Conservation (phyloP, 139 green algal species). For the Tetratostichococcus sp. region DNA sequence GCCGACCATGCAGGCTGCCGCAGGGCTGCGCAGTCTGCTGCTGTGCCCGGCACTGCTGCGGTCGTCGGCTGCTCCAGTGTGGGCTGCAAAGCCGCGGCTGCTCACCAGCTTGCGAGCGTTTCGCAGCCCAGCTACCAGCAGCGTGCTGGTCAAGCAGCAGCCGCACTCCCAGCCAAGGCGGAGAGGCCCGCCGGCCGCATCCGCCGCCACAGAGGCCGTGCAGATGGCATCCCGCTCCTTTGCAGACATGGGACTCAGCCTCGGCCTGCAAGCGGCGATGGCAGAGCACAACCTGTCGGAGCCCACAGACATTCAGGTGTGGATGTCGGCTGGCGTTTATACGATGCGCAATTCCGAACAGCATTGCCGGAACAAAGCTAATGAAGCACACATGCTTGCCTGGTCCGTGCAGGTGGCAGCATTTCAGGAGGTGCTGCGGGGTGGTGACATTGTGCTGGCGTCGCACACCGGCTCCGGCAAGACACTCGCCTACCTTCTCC, state of each 20-base stretch:
- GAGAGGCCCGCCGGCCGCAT: neutral
- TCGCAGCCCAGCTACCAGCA: neutral
- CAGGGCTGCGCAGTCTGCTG: neutral
- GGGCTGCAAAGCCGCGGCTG: neutral
- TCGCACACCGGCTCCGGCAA: slow-evolving; percentile 95
- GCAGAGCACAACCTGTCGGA: slow-evolving; percentile 45
- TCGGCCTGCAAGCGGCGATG: slow-evolving; percentile 47
- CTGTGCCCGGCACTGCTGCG: neutral
- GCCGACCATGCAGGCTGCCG: neutral
- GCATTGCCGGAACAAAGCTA: too few species aligned
- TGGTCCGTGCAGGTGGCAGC: slow-evolving; percentile 50
- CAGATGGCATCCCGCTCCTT: slow-evolving; percentile 22
- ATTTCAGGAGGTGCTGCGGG: slow-evolving; percentile 63
- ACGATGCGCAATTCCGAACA: slow-evolving; percentile 4
- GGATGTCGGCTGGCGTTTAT: neutral
- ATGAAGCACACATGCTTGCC: too few species aligned
- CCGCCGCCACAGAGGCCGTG: neutral
- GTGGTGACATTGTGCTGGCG: slow-evolving; percentile 69
- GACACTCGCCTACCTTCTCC: slow-evolving; percentile 94
- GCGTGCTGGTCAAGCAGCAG: neutral
- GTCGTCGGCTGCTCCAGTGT: neutral
- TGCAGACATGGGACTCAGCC: slow-evolving; percentile 39
- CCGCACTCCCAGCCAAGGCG: neutral
- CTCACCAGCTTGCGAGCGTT: neutral
- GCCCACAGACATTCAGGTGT: slow-evolving; percentile 86